Conservation (phyloP, 805 yeast species). For the Sugiyamaella boreocaroliniensis region DNA sequence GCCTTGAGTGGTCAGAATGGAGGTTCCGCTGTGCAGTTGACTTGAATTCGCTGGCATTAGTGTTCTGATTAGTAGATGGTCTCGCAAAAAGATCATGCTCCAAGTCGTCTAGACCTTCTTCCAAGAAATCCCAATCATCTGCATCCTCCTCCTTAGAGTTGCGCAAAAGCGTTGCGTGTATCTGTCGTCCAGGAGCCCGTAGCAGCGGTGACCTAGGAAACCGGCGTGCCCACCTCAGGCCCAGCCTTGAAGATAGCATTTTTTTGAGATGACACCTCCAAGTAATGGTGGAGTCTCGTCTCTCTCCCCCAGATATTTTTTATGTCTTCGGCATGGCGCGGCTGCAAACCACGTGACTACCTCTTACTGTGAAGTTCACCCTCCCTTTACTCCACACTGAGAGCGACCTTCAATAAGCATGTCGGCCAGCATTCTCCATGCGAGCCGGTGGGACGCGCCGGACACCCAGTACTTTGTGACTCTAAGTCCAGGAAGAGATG, state of each 20-base stretch:
- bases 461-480: slow-evolving; percentile 54
- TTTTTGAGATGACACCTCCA: not conserved
- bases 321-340: not conserved
- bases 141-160: too few relatives aligned
- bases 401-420: not conserved
- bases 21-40: not conserved
- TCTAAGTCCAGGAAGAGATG: slow-evolving; percentile 75
- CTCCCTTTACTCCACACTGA: not conserved
- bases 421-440: slow-evolving; percentile 49
- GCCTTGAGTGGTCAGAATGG: not conserved
- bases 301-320: not conserved
- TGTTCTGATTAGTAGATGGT: not conserved
- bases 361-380: not conserved
- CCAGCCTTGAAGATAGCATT: too few relatives aligned
- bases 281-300: not conserved
- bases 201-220: too few relatives aligned
- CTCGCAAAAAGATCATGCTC: not conserved
- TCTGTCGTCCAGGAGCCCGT: too few relatives aligned
- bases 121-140: not conserved
- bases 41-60: not conserved
- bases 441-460: slow-evolving; percentile 53
- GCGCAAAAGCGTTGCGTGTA: too few relatives aligned
- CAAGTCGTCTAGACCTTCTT: not conserved
- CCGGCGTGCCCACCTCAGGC: too few relatives aligned
- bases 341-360: not conserved